A percentile compares a stretch with the other conserved stretches of the same genome.
Evolutionary conservation across 2,329 filamentous ascomycete genomes (phyloP).

Genomic region (Pseudogymnoascus verrucosus): DNA sequence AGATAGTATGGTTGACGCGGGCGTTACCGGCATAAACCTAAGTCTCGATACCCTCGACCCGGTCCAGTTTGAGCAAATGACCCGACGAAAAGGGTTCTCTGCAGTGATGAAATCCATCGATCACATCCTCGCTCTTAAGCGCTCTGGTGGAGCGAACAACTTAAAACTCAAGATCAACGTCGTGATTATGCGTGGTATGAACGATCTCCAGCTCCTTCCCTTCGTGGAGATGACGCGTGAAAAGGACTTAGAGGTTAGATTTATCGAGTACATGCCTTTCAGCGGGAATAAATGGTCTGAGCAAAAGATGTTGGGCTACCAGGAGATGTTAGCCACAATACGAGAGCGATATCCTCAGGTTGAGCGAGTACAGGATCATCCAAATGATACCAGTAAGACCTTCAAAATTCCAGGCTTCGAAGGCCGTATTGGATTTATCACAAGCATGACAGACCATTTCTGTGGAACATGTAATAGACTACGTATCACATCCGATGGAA

Average conservation of each 20-base stretch:
- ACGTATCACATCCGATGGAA: conserved; percentile 90
- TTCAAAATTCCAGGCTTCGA: conserved; percentile 80
- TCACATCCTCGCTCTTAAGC: conserved; percentile 80
- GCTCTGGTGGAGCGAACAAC: conserved; percentile 63
- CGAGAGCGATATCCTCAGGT: conserved; percentile 63
- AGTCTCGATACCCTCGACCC: conserved; percentile 94
- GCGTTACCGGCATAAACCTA: conserved; percentile 86
- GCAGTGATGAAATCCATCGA: conserved; percentile 88
- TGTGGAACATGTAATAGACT: conserved; percentile 92
- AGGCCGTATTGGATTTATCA: conserved; percentile 92
- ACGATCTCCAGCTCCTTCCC: conserved; percentile 78
- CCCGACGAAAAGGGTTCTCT: conserved; percentile 80
- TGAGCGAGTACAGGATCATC: conserved; percentile 63
- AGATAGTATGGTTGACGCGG: conserved; percentile 85
- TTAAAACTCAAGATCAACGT: conserved; percentile 96
- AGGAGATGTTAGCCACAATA: conserved; percentile 84
- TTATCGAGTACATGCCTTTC: conserved; percentile 99
- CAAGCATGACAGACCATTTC: conserved; percentile 99
- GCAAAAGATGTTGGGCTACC: conserved; percentile 84
- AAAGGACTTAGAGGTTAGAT: conserved; percentile 83
- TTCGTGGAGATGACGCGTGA: conserved; percentile 89
- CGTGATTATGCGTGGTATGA: conserved; percentile 92
- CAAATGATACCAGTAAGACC: conserved; percentile 94
- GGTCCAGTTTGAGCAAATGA: conserved; percentile 95
- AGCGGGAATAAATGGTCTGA: conserved; percentile 95